phyloP scores from a whole-genome alignment of 768 basidiomycete genomes.

The Rhodotorula babjevae region DNA sequence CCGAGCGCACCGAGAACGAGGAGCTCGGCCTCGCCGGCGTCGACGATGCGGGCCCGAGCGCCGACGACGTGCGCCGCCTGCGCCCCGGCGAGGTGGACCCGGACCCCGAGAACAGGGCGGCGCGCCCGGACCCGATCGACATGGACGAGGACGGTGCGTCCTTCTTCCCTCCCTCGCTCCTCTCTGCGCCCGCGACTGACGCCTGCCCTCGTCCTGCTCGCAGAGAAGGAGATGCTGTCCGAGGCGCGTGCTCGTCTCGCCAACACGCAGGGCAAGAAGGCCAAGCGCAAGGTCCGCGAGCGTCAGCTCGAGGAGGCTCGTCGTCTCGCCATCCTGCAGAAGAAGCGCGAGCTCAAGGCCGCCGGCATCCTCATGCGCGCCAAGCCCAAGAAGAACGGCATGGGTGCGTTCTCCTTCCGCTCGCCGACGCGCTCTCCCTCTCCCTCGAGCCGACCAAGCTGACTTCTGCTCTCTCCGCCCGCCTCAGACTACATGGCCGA shows the following conservation, averaged over 20 bases:
- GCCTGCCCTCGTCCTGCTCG: too few species aligned
- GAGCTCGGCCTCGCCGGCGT: conserved; percentile 85
- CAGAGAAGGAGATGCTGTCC: conserved; percentile 99
- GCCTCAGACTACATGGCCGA: conserved; percentile 81
- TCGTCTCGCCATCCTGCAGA: conserved; percentile 87
- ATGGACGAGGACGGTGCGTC: conserved; percentile 95
- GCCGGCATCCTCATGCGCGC: conserved; percentile 98
- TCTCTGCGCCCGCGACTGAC: background rate
- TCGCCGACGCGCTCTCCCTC: too few species aligned
- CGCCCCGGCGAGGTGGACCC: conserved; percentile 97
- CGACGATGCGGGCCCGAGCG: conserved; percentile 73
- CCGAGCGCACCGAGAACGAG: conserved; percentile 91
- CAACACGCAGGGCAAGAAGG: conserved; percentile 99
- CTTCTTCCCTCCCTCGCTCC: background rate
- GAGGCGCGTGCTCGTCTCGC: conserved; percentile 96
- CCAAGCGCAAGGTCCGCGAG: conserved; percentile 95
- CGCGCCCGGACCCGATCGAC: conserved; percentile 96
- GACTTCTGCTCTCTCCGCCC: background rate
- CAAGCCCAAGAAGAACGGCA: conserved; percentile 92
- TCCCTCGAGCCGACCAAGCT: background rate
- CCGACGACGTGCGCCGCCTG: conserved; percentile 83
- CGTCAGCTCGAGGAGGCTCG: conserved; percentile 94
- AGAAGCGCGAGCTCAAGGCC: conserved; percentile 94
- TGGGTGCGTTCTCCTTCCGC: conserved; percentile 54
- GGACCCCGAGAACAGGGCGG: conserved; percentile 96